phyloP scores from a whole-genome alignment of 345 rosid species.

The Brassica carinata region DNA sequence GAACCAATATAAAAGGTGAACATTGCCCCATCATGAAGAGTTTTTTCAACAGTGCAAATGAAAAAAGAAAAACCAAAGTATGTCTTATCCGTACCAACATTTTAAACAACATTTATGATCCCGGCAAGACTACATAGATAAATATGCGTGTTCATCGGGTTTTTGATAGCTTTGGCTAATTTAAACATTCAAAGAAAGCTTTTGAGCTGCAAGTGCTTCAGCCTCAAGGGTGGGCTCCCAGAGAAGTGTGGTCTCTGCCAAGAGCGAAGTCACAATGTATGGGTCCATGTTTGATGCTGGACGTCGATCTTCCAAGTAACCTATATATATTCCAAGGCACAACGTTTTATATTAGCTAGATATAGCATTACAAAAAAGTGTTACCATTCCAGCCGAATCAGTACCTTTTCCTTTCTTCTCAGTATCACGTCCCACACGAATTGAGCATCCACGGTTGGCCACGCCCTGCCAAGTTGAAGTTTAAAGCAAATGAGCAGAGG shows the following conservation, averaged over 20 bases:
- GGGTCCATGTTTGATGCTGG: constrained; percentile 99
- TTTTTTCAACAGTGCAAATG: constrained; percentile 25
- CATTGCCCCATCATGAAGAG: constrained; percentile 17
- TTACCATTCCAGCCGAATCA: background rate
- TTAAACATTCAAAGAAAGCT: constrained; percentile 70
- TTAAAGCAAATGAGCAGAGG: background rate
- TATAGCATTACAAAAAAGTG: background rate
- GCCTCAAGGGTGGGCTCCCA: constrained; percentile 86
- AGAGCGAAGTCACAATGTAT: constrained; percentile 64
- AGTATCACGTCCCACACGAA: constrained; percentile 97
- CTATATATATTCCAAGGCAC: constrained; percentile 38
- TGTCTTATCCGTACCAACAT: constrained; percentile 24
- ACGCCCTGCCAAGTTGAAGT: constrained; percentile 61
- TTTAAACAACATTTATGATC: constrained; percentile 25
- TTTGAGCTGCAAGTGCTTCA: constrained; percentile 86
- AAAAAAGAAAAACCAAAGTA: constrained; percentile 19
- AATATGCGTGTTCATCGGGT: constrained; percentile 1
- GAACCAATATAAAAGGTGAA: constrained; percentile 26
- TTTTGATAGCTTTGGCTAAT: background rate
- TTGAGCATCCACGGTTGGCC: constrained; percentile 96
- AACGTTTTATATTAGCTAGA: constrained; percentile 21
- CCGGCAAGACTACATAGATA: constrained; percentile 3
- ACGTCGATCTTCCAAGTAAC: constrained; percentile 88
- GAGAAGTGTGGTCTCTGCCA: constrained; percentile 76
- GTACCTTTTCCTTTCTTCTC: constrained; percentile 89